Evolutionary conservation across 2,329 filamentous ascomycete genomes (phyloP), one percentile per base, ranked within the genome.

Genomic region (Claviceps sp.): DNA sequence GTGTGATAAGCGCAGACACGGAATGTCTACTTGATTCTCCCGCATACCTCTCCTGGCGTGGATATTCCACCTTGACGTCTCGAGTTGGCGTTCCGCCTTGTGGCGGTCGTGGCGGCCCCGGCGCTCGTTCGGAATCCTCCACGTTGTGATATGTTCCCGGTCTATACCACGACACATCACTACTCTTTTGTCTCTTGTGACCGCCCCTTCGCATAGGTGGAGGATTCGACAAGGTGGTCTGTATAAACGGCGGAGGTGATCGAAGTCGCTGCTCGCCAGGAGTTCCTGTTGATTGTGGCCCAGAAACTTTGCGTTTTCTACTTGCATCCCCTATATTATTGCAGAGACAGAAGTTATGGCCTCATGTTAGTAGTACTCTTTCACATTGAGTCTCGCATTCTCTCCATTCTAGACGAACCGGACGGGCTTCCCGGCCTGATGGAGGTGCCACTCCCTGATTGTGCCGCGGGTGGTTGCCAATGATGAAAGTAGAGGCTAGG

Each of bases 401-500:
- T 70, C 67, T 75, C 76, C 63, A 66, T 67, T 64, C 71, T 78
- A 67, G 73, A 81, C 81, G 80, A 84, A 80, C 84, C 82, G 71
- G 85, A 84, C 62, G 86, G 84, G 56, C 85, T 85, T 61, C 78
- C 79, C 55, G 85, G 84, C 64, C 85, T 82, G 61, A 81, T 80
- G 53, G 77, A 74, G 64, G 75, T 70, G 55, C 75, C 70, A 54
- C 77, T 75, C 57, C 74, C 72, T 18, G 50, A 50, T 67, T 86
- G 77, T 56, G 81, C 78, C 22, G 75, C 78, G 14, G 89, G 89
- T 46, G 89, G 89, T 54, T 91, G 86, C 88, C 89, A 95, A 64
- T 95, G 88, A 63, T 95, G 88, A 65, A 95, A 95, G 67, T 88
- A 93, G 47, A 95, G 86, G 22, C 84, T 85, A 0, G 85, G 82